Evolutionary conservation across 495 filamentous ascomycete genomes (phyloP).

Genomic region (Aspergillus cristatus): DNA sequence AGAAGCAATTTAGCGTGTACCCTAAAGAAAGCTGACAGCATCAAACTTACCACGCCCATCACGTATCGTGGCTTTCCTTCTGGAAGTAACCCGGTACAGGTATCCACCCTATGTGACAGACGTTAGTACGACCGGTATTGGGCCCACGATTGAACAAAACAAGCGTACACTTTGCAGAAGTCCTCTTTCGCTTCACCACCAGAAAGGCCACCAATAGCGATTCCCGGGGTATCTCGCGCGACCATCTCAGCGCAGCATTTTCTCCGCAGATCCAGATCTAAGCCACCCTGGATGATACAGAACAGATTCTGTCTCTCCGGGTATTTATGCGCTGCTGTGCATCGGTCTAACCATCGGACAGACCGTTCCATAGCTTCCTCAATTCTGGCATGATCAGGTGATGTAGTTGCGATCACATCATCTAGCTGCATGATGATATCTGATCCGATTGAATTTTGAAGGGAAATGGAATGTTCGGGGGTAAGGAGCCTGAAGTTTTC

Average conservation of each 20-base stretch:
- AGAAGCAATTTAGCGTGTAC: not conserved
- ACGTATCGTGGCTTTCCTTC: constrained; percentile 92
- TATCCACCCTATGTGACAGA: constrained; percentile 51
- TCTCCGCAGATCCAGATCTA: constrained; percentile 80
- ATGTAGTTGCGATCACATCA: constrained; percentile 93
- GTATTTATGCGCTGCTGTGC: constrained; percentile 83
- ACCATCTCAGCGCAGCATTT: constrained; percentile 89
- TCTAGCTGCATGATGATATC: constrained; percentile 99
- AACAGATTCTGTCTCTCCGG: constrained; percentile 88
- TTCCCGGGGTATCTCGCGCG: constrained; percentile 81
- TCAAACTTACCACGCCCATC: constrained; percentile 73
- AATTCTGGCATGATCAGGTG: constrained; percentile 77
- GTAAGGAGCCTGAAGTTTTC: constrained; percentile 61
- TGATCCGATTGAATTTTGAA: constrained; percentile 94
- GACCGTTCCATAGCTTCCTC: constrained; percentile 91
- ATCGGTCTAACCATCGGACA: constrained; percentile 97
- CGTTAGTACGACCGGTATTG: too few species aligned
- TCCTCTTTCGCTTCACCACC: constrained; percentile 70
- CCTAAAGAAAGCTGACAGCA: not conserved
- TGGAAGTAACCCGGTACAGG: constrained; percentile 77
- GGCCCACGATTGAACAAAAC: not conserved
- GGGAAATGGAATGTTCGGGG: constrained; percentile 90
- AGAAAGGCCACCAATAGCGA: constrained; percentile 90
- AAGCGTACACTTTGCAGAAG: constrained; percentile 47
- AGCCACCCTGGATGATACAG: constrained; percentile 94